Base-by-base conservation (phyloP, 2,329 filamentous ascomycete species). In the Fusarium tupiense region DNA sequence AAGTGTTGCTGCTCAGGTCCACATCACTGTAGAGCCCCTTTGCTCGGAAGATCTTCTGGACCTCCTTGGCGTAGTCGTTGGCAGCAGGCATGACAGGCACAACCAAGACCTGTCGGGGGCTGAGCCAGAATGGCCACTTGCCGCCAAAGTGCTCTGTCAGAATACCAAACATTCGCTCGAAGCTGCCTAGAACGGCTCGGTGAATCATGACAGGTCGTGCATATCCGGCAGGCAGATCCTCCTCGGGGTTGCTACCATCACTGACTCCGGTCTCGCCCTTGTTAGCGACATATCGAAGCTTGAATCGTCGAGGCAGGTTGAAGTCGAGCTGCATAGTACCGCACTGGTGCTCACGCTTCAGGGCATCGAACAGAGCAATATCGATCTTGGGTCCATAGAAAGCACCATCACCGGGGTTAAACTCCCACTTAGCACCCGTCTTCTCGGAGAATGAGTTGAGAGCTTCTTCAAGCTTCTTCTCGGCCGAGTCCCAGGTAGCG, bases 301-400 rank as follows among this genome's bases (percentile, higher is more conserved):
- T 84, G 80, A 84, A 84, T 47, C 82, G 81, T 67, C 79, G 78
- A 38, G 83, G 83, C 67, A 98, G 89, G 80, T 94, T 93, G 84
- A 98, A 98, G 83, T 95, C 95, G 81, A 98, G 93, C 85, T 98
- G 96, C 76, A 98, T 97, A 19, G 96, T 98, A 77, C 96, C 83
- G 72, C 82, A 84, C 77, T 84, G 82, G 72, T 82, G 81, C 62
- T 83, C 94, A 81, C 95, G 90, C 83, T 91, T 91, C 76, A 98
- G 87, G 52, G 94, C 94, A 83, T 98, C 96, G 59, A 91, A 92
- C 80, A 99, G 95, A 71, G 94, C 97, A 80, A 99, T 96, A 79
- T 99, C 96, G 78, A 98, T 98, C 90, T 99, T 99, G 59, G 96
- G 96, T 4, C 96, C 96, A 83, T 99, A 99, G 85, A 98, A 99